Percentiles rank a stretch among this genome's conserved stretches.
Evolutionary conservation across 176 grass and related monocot species (phyloP).

Genomic region (Themeda triandra): DNA sequence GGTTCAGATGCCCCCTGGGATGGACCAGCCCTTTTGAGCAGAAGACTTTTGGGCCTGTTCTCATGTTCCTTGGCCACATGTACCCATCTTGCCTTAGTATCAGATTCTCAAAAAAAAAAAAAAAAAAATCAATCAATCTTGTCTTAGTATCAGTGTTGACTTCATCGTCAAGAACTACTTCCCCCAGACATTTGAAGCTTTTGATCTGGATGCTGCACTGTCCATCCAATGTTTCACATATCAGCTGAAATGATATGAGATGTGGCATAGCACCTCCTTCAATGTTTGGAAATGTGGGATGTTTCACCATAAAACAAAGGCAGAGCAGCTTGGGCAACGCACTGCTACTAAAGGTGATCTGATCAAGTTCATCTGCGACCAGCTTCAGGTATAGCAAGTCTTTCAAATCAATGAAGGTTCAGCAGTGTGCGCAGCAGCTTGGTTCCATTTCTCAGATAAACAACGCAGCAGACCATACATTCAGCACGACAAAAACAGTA

Average conservation of each 20-base stretch:
- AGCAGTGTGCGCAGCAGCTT: too few relatives aligned
- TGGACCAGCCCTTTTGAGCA: background rate
- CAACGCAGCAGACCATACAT: too few relatives aligned
- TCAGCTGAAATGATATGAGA: background rate
- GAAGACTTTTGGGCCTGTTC: background rate
- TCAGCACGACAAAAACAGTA: too few relatives aligned
- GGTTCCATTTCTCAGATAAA: too few relatives aligned
- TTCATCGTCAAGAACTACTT: slow-evolving; percentile 6
- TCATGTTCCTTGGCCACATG: background rate
- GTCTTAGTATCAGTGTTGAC: background rate
- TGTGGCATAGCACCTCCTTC: slow-evolving; percentile 11
- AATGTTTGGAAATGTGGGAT: background rate
- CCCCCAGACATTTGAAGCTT: background rate
- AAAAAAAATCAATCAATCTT: too few relatives aligned
- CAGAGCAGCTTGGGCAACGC: background rate
- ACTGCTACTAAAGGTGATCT: background rate
- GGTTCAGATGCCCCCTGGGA: background rate
- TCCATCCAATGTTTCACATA: background rate
- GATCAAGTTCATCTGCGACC: background rate
- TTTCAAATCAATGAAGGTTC: too few relatives aligned
- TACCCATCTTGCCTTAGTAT: background rate
- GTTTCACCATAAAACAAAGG: slow-evolving; percentile 3
- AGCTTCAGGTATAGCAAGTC: slow-evolving; percentile 27
- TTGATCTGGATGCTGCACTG: background rate
- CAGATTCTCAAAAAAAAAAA: too few relatives aligned